Conservation (phyloP, 2,329 filamentous ascomycete species). For the Dactylellina drechsleri region DNA sequence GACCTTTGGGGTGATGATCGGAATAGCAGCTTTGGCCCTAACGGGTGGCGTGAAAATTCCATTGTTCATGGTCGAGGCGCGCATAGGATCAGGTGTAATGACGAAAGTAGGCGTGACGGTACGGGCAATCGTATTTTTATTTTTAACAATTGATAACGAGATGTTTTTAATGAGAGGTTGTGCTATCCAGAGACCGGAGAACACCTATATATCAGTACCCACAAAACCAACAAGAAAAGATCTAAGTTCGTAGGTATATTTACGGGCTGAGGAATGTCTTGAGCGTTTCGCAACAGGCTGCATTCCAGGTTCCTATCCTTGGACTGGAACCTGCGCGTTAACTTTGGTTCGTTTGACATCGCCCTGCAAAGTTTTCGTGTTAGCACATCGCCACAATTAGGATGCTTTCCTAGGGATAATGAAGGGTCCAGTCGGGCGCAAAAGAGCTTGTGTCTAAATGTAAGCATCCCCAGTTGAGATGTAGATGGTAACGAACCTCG, state of each 20-base stretch:
- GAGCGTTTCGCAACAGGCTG: constrained; percentile 15
- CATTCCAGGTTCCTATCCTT: constrained; percentile 43
- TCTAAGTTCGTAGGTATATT: constrained; percentile 11
- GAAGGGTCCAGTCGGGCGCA: constrained; percentile 24
- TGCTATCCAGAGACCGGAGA: constrained; percentile 12
- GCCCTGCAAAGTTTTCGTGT: constrained; percentile 23
- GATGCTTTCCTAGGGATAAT: not conserved
- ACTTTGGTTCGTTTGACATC: constrained; percentile 53
- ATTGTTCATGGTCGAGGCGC: not conserved
- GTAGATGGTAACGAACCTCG: constrained; percentile 40
- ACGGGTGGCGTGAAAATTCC: constrained; percentile 8
- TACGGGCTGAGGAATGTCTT: constrained; percentile 44
- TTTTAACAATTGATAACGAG: not conserved
- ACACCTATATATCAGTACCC: constrained; percentile 19
- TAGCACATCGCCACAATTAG: not conserved
- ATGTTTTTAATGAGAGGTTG: constrained; percentile 15
- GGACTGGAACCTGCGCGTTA: constrained; percentile 47
- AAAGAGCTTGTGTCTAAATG: constrained; percentile 46
- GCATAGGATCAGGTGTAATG: constrained; percentile 14
- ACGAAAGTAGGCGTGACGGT: constrained; percentile 32
- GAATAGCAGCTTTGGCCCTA: constrained; percentile 23
- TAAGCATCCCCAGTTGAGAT: constrained; percentile 43
- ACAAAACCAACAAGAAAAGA: not conserved
- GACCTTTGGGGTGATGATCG: constrained; percentile 5
- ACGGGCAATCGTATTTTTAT: constrained; percentile 5